Evolutionary conservation across 2,329 filamentous ascomycete species (phyloP).

Genomic region (Colletotrichum trifolii): DNA sequence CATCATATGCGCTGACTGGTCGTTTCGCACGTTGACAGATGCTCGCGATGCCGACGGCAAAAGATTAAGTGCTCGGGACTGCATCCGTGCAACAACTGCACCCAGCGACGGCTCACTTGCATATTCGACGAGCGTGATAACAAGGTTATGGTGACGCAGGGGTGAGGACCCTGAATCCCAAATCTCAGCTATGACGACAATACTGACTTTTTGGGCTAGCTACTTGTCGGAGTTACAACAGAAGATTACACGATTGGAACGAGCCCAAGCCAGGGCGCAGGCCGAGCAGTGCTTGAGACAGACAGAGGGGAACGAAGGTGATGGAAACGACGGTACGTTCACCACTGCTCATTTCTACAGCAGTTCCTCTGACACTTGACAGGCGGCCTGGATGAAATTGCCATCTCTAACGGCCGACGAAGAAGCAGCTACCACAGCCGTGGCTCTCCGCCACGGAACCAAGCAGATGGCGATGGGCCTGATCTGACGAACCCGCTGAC

Average conservation of each 20-base stretch:
- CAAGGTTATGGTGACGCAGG: conserved; percentile 33
- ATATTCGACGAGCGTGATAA: conserved; percentile 31
- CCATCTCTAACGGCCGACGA: background rate
- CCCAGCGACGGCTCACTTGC: conserved; percentile 27
- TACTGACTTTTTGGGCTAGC: conserved; percentile 4
- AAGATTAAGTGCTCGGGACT: conserved; percentile 33
- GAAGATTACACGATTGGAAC: conserved; percentile 21
- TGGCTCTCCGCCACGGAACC: conserved; percentile 1
- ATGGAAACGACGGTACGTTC: background rate
- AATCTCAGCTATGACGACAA: too few relatives aligned
- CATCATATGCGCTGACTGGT: background rate
- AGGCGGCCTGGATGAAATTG: background rate
- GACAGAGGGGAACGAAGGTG: background rate
- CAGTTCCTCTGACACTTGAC: background rate
- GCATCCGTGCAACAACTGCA: conserved; percentile 33
- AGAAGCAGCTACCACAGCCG: conserved; percentile 6
- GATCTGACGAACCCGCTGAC: conserved; percentile 29
- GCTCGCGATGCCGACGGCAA: conserved; percentile 33
- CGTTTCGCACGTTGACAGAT: background rate
- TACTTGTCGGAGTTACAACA: conserved; percentile 26
- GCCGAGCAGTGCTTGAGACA: conserved; percentile 14
- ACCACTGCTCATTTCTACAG: too few relatives aligned
- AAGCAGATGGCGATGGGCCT: conserved; percentile 1
- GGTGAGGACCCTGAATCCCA: background rate
- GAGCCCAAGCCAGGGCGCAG: conserved; percentile 11